phyloP scores from a whole-genome alignment of 108 stramenopile genomes.

The Skeletonema menzelii region DNA sequence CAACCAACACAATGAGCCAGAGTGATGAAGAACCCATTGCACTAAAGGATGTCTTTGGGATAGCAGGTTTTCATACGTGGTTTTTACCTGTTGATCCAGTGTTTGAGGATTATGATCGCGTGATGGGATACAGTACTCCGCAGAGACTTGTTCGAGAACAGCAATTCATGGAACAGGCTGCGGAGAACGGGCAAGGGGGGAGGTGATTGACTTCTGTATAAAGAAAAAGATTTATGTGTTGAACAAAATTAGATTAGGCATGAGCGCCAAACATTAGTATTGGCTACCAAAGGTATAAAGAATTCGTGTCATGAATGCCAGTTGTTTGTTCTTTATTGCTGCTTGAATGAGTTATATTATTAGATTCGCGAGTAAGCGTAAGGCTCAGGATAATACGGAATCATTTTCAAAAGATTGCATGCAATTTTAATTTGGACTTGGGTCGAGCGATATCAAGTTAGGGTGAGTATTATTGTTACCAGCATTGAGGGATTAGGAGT shows the following conservation, averaged over 20 bases:
- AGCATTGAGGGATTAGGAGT: too few relatives aligned
- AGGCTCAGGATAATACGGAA: too few relatives aligned
- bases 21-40: conserved; percentile 82
- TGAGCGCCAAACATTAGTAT: neutral
- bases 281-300: neutral
- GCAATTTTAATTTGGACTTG: too few relatives aligned
- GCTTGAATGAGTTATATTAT: neutral
- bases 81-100: conserved; percentile 83
- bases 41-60: conserved; percentile 89
- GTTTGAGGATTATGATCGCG: conserved; percentile 83
- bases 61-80: conserved; percentile 82
- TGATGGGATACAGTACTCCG: conserved; percentile 80
- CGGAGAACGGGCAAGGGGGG: conserved; percentile 12
- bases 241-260: neutral
- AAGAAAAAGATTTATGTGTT: conserved; percentile 1
- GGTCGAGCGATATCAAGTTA: too few relatives aligned
- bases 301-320: neutral
- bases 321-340: neutral
- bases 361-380: neutral
- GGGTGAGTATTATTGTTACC: too few relatives aligned
- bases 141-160: conserved; percentile 76
- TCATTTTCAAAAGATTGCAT: too few relatives aligned
- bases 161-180: conserved; percentile 48
- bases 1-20: conserved; percentile 81
- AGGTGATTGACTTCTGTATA: neutral